These are phyloP conservation scores for Ceratocystis variospora DNA, from an alignment of 2,329 filamentous ascomycete genomes.

Conservation along the genomic window DNA sequence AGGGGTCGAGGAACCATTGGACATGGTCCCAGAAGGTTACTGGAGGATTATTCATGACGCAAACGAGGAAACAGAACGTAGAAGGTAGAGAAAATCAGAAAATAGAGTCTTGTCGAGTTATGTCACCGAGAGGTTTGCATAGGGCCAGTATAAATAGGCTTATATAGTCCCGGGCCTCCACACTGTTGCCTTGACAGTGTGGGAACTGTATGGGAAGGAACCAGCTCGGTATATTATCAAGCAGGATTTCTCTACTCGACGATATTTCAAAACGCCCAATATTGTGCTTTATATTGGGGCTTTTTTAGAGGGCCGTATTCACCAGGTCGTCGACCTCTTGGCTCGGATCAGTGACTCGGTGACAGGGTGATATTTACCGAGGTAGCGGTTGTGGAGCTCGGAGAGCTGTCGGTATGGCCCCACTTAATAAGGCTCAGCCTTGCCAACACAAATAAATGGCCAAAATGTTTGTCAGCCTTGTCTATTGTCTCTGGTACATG, in stretches of 20 bases:
- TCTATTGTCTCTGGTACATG: neutral
- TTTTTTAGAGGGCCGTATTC: neutral
- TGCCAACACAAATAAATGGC: neutral
- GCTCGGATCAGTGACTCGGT: too few relatives aligned
- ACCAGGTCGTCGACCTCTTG: too few relatives aligned
- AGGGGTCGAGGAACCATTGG: conserved; percentile 33
- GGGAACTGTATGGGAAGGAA: neutral
- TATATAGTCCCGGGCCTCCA: neutral
- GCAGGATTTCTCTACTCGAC: too few relatives aligned
- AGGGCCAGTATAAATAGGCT: neutral
- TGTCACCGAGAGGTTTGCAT: neutral
- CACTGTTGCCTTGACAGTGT: neutral
- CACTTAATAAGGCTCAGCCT: conserved; percentile 7
- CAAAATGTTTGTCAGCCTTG: conserved; percentile 10
- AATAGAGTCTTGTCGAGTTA: too few relatives aligned
- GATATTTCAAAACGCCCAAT: neutral
- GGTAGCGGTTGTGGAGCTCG: neutral
- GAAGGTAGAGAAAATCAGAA: neutral
- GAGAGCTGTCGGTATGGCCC: neutral
- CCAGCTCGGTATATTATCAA: neutral
- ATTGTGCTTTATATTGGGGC: neutral
- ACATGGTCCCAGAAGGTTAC: conserved; percentile 19
- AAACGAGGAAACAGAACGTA: neutral
- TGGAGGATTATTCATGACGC: conserved; percentile 12
- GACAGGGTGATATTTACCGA: neutral